phyloP scores from a whole-genome alignment of 2,329 filamentous ascomycete species.

The Fusarium sp. region DNA sequence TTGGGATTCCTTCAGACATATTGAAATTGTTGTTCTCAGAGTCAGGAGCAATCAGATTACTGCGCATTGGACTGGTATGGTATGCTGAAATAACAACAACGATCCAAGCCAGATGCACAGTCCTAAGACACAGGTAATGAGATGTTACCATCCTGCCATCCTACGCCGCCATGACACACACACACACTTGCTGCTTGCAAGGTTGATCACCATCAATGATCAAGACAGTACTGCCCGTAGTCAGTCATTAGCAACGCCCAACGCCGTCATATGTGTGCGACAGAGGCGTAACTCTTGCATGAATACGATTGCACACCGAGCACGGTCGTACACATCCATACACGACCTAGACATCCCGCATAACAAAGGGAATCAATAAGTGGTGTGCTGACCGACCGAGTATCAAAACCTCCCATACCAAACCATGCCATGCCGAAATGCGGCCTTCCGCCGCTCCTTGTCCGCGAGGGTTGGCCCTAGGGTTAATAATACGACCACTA shows the following conservation, averaged over 20 bases:
- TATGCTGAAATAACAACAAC: not conserved
- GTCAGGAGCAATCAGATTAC: not conserved
- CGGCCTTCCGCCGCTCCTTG: slow-evolving; percentile 27
- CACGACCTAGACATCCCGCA: not conserved
- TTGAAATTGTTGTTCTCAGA: slow-evolving; percentile 1
- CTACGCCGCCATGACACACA: not conserved
- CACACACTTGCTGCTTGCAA: not conserved
- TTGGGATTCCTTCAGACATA: slow-evolving; percentile 15
- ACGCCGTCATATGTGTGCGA: slow-evolving; percentile 20
- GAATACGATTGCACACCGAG: slow-evolving; percentile 19
- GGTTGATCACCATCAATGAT: not conserved
- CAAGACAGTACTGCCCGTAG: not conserved
- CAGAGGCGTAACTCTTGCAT: slow-evolving; percentile 14
- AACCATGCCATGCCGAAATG: slow-evolving; percentile 11
- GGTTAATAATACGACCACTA: slow-evolving; percentile 18
- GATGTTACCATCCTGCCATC: not conserved
- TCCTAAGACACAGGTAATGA: slow-evolving; percentile 14
- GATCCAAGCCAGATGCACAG: slow-evolving; percentile 5
- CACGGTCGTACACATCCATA: slow-evolving; percentile 17
- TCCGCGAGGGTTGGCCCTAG: slow-evolving; percentile 10
- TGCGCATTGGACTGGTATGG: not conserved
- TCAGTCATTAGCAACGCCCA: slow-evolving; percentile 3
- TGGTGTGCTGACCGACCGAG: slow-evolving; percentile 18
- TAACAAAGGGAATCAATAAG: not conserved
- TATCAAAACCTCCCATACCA: not conserved